Evolutionary conservation across 441 rosid species (phyloP), one percentile per base, ranked within the genome.

Genomic region (Syzygium syzygioides): DNA sequence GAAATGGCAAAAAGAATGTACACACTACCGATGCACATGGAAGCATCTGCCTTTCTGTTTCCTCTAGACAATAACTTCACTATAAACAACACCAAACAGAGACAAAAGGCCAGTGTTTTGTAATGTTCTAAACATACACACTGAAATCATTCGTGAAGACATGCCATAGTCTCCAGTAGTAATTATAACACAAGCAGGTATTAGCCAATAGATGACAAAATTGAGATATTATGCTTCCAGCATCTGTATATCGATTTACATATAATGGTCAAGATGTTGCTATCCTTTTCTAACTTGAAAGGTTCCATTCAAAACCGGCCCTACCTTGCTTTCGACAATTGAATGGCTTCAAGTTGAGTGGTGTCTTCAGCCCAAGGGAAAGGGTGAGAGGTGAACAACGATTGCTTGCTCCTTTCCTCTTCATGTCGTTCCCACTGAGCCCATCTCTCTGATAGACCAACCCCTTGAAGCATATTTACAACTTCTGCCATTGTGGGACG

Each of bases 401-500:
- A 90, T 90, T 95, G 96, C 90, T 88, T 92, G 71, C 92, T 92
- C 94, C 95, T 94, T 14, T 90, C 94, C 60, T 95, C 94, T 91
- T 97, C 98, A 54, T 91, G 91, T 86, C 92, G 93, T 94, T 98
- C 98, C 97, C 98, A 94, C 87, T 91, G 93, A 4, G 92, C 94
- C 98, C 98, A 97, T 91, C 95, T 96, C 94, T 94, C 98, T 12
- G 94, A 94, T 79, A 97, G 89, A n/a, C 94, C 96, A 48, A 86
- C 94, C 87, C 97, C 99, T 90, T 91, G 93, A 88, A 97, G 93
- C 99, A 98, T 93, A 85, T 95, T 92, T 9, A 98, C 99, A 55
- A 96, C 99, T 87, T 94, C 93, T 7, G 94, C 88, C 98, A 98
- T 97, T 30, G 91, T 91, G 28, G 99, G 99, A 3, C 99, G 95